Base-by-base conservation (phyloP, 495 filamentous ascomycete species). In the Tuber magnatum region DNA sequence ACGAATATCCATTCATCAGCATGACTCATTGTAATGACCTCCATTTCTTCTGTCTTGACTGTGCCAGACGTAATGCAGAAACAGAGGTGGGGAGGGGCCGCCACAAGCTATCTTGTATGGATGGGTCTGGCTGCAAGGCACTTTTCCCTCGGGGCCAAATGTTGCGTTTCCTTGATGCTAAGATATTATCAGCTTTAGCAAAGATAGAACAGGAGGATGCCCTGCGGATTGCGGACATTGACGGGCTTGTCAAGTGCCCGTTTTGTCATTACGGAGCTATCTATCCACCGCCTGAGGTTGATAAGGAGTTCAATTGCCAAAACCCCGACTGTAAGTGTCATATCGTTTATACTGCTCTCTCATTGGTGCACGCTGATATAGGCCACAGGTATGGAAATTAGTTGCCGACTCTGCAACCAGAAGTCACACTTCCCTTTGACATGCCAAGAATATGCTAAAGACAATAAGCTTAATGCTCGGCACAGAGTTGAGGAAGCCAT, bases 261-360 rank as follows among this genome's bases (percentile, higher is more conserved):
- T 94, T 94, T 82, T 97, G 93, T 83, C 88, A 91, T 40, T 96
- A 88, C 84, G 92, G 91, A 56, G 92, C 89, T 18, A 90, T 92
- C 40, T 91, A 87, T 76, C 85, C 85, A 24, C 90, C 93, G 0
- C 83, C 89, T 16, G 89, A 91, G n/a, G 84, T 87, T 16, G 88
- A 95, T 83, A 89, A 86, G 73, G 91, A 94, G 79, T 96, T 97
- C 73, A 85, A 86, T 6, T 97, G 93, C 82, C 83, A 86, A 24
- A 91, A 89, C 71, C 86, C 88, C 0, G 86, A 87, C 8, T 97
- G 93, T 79, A 85, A 86, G 75, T 85, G 77, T 69, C 38, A 38
- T 39, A n/a, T 39, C 2, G 38, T 41, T 74, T 70, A 39, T 71
- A 16, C 39, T 32, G 28, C 73, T 76, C 38, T 41, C 48, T 68